phyloP scores from a whole-genome alignment of 306 rosid species.

The Vicia faba region DNA sequence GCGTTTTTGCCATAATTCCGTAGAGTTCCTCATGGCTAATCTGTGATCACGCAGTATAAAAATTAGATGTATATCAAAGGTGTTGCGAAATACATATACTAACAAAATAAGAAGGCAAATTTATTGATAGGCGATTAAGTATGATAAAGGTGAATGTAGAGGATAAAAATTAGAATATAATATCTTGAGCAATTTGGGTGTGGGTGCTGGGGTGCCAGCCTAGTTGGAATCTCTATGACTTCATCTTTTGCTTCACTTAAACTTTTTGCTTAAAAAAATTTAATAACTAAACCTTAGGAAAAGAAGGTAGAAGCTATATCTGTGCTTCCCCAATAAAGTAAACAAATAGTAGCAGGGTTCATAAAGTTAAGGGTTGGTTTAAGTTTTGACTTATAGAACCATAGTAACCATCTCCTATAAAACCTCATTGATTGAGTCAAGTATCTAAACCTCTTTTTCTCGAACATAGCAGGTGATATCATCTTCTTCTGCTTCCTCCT shows the following conservation, averaged over 20 bases:
- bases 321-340: slow-evolving; percentile 8
- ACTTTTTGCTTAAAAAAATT: too few species aligned
- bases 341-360: slow-evolving; percentile 10
- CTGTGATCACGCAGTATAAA: slow-evolving; percentile 43
- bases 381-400: slow-evolving; percentile 13
- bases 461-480: slow-evolving; percentile 45
- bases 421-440: slow-evolving; percentile 33
- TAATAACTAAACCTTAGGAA: too few species aligned
- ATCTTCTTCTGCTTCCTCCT: slow-evolving; percentile 52
- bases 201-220: too few species aligned
- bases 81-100: neutral
- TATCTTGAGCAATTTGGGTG: too few species aligned
- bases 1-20: slow-evolving; percentile 89
- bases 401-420: slow-evolving; percentile 28
- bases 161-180: too few species aligned
- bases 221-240: too few species aligned
- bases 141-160: neutral
- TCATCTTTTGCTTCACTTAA: too few species aligned
- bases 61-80: slow-evolving; percentile 25
- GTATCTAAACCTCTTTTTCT: slow-evolving; percentile 60
- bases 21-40: slow-evolving; percentile 64
- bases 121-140: slow-evolving; percentile 9
- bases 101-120: neutral
- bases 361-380: slow-evolving; percentile 4
- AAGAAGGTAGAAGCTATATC: neutral